Conservation (phyloP, 768 basidiomycete genomes). For the Naganishia friedmannii region DNA sequence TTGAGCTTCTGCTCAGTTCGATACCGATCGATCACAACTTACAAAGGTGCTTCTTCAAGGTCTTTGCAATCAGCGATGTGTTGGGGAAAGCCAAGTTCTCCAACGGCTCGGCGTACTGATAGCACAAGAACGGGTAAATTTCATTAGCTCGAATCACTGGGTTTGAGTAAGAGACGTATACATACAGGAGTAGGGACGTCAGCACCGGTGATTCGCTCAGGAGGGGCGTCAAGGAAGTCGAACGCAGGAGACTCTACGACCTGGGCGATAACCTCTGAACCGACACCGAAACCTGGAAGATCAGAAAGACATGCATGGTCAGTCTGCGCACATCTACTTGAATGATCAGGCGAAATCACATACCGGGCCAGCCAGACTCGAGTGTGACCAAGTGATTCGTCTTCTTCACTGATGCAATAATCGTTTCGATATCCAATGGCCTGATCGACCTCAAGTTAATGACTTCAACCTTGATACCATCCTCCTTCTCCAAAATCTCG, state of each 20-base stretch:
- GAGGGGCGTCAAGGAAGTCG: constrained; percentile 96
- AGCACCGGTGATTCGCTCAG: constrained; percentile 95
- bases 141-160: background rate
- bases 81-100: constrained; percentile 93
- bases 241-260: constrained; percentile 96
- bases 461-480: constrained; percentile 91
- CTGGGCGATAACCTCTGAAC: constrained; percentile 96
- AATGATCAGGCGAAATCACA: background rate
- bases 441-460: constrained; percentile 91
- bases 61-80: constrained; percentile 83
- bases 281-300: constrained; percentile 90
- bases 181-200: constrained; percentile 91
- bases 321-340: background rate
- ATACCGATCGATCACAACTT: constrained; percentile 29
- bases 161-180: background rate
- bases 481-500: constrained; percentile 83
- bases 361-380: constrained; percentile 90
- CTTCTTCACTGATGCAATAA: constrained; percentile 96
- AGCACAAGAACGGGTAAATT: background rate
- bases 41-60: constrained; percentile 70
- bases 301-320: background rate
- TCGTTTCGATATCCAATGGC: constrained; percentile 95
- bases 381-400: constrained; percentile 92
- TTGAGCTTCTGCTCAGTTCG: background rate
- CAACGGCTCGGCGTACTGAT: constrained; percentile 81